Evolutionary conservation across 116 monocot genomes (phyloP).

Genomic region (Phalaenopsis hybrid): DNA sequence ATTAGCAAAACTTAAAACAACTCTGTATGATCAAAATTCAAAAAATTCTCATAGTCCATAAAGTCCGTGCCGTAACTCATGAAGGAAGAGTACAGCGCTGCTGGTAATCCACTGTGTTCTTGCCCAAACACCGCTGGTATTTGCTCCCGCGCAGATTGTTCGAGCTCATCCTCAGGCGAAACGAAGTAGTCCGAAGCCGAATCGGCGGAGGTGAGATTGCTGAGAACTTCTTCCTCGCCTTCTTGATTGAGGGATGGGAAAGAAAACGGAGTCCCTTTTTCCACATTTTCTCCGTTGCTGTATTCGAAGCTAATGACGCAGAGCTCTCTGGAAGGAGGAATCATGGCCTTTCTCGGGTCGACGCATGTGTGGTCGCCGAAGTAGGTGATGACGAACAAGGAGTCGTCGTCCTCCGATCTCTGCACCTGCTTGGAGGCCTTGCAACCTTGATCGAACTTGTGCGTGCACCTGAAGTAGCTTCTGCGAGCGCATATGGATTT

Average conservation of each 20-base stretch:
- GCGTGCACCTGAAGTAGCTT: conserved; percentile 45
- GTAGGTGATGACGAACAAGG: conserved; percentile 28
- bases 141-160: background rate
- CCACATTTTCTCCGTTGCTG: background rate
- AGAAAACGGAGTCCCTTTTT: conserved; percentile 7
- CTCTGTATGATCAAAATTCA: background rate
- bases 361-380: conserved; percentile 34
- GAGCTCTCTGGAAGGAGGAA: conserved; percentile 3
- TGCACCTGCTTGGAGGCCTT: conserved; percentile 29
- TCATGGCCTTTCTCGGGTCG: background rate
- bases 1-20: background rate
- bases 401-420: conserved; percentile 22
- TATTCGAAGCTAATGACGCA: conserved; percentile 19
- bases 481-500: conserved; percentile 9
- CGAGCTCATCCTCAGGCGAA: too few relatives aligned
- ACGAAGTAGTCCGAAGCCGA: conserved; percentile 14
- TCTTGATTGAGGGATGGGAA: conserved; percentile 9
- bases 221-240: conserved; percentile 15
- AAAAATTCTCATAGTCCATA: background rate
- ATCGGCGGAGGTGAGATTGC: conserved; percentile 13
- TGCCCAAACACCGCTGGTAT: background rate
- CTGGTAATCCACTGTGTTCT: background rate
- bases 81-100: background rate
- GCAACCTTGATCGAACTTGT: conserved; percentile 31
- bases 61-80: background rate